Evolutionary conservation across 495 filamentous ascomycete species (phyloP).

Genomic region (Friedmanniomyces simplex): DNA sequence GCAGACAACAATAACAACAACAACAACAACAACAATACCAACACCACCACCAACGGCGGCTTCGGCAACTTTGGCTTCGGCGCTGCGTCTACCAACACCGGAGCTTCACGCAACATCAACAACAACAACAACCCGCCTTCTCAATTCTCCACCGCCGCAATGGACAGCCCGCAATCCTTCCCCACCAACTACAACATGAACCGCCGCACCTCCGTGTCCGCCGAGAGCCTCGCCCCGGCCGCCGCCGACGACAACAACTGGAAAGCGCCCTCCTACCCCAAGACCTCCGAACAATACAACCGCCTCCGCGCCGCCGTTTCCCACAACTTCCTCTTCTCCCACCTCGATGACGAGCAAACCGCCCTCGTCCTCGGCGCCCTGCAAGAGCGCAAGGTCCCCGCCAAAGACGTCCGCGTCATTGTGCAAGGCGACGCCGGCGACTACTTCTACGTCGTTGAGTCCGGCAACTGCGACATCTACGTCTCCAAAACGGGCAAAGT

Average conservation of each 20-base stretch:
- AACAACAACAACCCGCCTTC: conserved; percentile 3
- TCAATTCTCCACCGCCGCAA: conserved; percentile 37
- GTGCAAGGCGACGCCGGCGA: conserved; percentile 92
- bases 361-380: conserved; percentile 79
- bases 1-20: no score
- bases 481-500: conserved; percentile 72
- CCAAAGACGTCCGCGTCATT: conserved; percentile 93
- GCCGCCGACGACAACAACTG: conserved; percentile 70
- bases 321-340: conserved; percentile 86
- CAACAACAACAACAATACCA: not conserved
- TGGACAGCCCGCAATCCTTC: conserved; percentile 51
- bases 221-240: conserved; percentile 86
- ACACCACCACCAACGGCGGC: not conserved
- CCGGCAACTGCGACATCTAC: conserved; percentile 81
- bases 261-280: conserved; percentile 74
- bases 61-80: conserved; percentile 29
- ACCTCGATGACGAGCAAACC: conserved; percentile 86
- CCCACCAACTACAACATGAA: conserved; percentile 89
- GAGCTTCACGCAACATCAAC: not conserved
- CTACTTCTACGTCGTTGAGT: conserved; percentile 95
- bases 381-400: conserved; percentile 88
- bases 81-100: conserved; percentile 9
- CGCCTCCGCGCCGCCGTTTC: conserved; percentile 75
- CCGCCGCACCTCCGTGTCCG: conserved; percentile 91
- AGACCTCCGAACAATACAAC: conserved; percentile 66